phyloP scores from a whole-genome alignment of 2,329 filamentous ascomycete species.

The Colletotrichum sp. region DNA sequence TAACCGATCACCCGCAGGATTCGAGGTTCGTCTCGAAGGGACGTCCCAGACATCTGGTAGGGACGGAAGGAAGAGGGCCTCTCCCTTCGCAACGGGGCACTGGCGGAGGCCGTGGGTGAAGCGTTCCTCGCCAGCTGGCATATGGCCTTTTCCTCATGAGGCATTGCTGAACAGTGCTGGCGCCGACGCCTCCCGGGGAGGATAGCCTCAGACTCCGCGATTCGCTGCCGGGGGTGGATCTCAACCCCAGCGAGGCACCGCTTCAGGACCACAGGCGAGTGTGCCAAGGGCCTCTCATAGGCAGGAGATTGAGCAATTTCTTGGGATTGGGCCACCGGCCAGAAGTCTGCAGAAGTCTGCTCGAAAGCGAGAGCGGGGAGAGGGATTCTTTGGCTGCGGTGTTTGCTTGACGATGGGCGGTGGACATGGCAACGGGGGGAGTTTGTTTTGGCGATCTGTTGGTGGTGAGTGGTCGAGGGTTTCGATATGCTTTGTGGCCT shows the following conservation, averaged over 20 bases:
- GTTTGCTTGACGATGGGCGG: background rate
- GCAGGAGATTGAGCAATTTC: conserved; percentile 31
- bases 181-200: background rate
- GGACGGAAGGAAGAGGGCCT: background rate
- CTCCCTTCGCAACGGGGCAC: background rate
- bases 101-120: background rate
- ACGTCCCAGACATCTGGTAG: background rate
- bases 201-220: conserved; percentile 23
- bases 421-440: conserved; percentile 3
- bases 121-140: background rate
- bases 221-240: conserved; percentile 27
- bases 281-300: conserved; percentile 30
- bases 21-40: background rate
- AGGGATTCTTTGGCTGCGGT: background rate
- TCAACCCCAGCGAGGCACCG: conserved; percentile 14
- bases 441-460: conserved; percentile 21
- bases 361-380: background rate
- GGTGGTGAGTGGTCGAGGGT: background rate
- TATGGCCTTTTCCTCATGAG: background rate
- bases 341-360: background rate
- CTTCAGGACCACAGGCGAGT: background rate
- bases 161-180: background rate
- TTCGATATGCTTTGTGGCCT: conserved; percentile 6
- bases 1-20: background rate
- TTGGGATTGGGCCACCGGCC: conserved; percentile 29